Conservation (phyloP, 371 early-diverging fungal species). For the Actinomortierella wolfii region DNA sequence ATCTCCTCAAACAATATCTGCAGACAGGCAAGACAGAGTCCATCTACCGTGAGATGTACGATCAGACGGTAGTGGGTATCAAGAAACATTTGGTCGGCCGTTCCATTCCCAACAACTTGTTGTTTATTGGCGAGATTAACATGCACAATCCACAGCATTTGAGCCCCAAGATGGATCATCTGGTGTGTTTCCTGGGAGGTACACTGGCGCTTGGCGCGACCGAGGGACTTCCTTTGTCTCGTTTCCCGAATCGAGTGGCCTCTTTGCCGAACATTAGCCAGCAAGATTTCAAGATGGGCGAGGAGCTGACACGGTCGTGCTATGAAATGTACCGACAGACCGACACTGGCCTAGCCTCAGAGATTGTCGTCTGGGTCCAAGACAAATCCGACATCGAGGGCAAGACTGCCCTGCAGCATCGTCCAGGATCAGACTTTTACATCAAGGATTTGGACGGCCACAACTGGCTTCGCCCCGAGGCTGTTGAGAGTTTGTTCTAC, state of each 20-base stretch:
- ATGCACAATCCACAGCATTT: constrained; percentile 45
- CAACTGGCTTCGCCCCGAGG: constrained; percentile 85
- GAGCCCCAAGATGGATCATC: constrained; percentile 87
- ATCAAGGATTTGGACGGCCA: constrained; percentile 68
- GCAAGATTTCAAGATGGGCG: constrained; percentile 72
- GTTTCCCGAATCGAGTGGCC: constrained; percentile 7
- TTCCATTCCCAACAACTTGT: constrained; percentile 60
- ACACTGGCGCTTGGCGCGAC: constrained; percentile 81
- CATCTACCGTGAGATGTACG: constrained; percentile 73
- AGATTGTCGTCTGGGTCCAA: constrained; percentile 70
- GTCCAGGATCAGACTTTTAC: constrained; percentile 62
- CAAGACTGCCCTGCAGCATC: constrained; percentile 40
- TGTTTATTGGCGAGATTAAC: constrained; percentile 77
- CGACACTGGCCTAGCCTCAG: constrained; percentile 81
- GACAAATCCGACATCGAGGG: constrained; percentile 19
- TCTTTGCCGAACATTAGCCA: constrained; percentile 26
- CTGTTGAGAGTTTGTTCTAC: constrained; percentile 86
- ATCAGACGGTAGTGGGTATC: constrained; percentile 72
- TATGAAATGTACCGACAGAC: constrained; percentile 82
- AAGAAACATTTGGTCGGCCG: constrained; percentile 69
- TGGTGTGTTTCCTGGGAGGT: constrained; percentile 92
- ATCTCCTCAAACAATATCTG: constrained; percentile 87
- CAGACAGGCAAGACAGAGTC: constrained; percentile 69
- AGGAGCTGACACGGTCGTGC: constrained; percentile 79
- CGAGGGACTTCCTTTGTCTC: constrained; percentile 51